These are phyloP conservation scores for Aspergillus vadensis DNA, from an alignment of 2,329 filamentous ascomycete genomes.

Conservation along the genomic window DNA sequence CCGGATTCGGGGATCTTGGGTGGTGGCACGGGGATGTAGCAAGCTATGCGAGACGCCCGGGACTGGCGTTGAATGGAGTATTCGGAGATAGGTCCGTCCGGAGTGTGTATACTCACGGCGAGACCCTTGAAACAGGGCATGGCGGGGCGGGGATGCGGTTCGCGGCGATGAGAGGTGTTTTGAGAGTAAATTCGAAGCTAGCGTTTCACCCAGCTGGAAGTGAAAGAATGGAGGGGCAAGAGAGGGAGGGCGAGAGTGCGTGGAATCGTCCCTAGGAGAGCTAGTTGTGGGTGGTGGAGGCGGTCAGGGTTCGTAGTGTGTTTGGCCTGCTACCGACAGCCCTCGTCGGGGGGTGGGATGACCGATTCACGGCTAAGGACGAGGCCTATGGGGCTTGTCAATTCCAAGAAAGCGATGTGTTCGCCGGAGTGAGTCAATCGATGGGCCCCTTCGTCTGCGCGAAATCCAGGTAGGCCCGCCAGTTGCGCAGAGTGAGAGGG, in stretches of 20 bases:
- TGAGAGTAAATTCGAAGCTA: not conserved
- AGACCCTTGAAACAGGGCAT: conserved; percentile 99
- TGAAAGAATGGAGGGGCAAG: conserved; percentile 1
- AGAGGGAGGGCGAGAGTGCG: conserved; percentile 6
- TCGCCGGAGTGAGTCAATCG: not conserved
- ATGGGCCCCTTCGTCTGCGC: not conserved
- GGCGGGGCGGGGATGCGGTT: conserved; percentile 19
- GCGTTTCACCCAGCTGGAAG: not conserved
- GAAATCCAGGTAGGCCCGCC: not conserved
- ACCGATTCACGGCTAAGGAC: not conserved
- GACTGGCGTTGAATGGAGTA: conserved; percentile 94
- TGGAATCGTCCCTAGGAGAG: conserved; percentile 8
- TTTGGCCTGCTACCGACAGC: conserved; percentile 12
- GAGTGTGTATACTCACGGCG: conserved; percentile 91
- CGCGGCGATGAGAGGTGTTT: not conserved
- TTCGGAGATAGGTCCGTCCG: conserved; percentile 79
- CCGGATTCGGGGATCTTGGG: conserved; percentile 72
- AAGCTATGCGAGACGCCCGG: conserved; percentile 86
- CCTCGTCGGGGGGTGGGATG: conserved; percentile 3
- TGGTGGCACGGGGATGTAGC: conserved; percentile 93
- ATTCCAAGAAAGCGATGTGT: not conserved
- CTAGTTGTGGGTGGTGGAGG: conserved; percentile 29
- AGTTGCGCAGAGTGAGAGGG: conserved; percentile 17
- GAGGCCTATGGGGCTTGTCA: not conserved
- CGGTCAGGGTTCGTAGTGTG: conserved; percentile 24